Conservation (phyloP, 176 grass and related monocot species). For the Chloris gayana region DNA sequence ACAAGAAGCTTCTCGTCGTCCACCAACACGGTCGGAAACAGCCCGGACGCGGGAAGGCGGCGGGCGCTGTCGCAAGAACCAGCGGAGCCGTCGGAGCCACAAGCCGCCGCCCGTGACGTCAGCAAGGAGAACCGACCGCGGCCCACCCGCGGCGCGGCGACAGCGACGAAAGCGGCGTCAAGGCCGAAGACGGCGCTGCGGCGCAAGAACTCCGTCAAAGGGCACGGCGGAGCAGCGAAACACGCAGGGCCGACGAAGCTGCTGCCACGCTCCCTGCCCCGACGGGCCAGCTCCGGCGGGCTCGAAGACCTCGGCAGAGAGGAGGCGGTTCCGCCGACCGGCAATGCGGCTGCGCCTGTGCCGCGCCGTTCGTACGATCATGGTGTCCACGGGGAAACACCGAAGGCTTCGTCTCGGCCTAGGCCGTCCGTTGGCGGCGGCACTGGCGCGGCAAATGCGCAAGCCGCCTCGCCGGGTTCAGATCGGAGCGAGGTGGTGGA, state of each 20-base stretch:
- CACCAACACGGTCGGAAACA: conserved; percentile 4
- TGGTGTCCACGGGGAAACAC: not conserved
- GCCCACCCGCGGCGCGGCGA: not conserved
- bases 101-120: not conserved
- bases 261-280: conserved; percentile 38
- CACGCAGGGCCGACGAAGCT: conserved; percentile 14
- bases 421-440: not conserved
- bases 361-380: not conserved
- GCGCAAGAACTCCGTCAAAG: conserved; percentile 23
- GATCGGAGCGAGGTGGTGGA: conserved; percentile 5
- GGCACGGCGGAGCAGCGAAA: not conserved
- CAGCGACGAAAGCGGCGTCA: not conserved
- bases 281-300: conserved; percentile 17
- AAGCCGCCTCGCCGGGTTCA: conserved; percentile 13
- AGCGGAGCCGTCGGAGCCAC: conserved; percentile 5
- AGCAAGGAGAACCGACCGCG: not conserved
- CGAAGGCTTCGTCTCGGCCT: not conserved
- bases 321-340: not conserved
- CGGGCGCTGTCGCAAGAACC: conserved; percentile 43
- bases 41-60: not conserved
- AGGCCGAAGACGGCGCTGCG: conserved; percentile 7
- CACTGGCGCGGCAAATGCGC: not conserved
- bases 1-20: conserved; percentile 49
- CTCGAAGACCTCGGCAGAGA: not conserved
- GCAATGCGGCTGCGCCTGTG: not conserved